Percentiles rank a stretch among this genome's conserved stretches.
These are phyloP conservation scores for Aspergillus persii DNA, from an alignment of 2,329 filamentous ascomycete genomes.

Conservation along the genomic window DNA sequence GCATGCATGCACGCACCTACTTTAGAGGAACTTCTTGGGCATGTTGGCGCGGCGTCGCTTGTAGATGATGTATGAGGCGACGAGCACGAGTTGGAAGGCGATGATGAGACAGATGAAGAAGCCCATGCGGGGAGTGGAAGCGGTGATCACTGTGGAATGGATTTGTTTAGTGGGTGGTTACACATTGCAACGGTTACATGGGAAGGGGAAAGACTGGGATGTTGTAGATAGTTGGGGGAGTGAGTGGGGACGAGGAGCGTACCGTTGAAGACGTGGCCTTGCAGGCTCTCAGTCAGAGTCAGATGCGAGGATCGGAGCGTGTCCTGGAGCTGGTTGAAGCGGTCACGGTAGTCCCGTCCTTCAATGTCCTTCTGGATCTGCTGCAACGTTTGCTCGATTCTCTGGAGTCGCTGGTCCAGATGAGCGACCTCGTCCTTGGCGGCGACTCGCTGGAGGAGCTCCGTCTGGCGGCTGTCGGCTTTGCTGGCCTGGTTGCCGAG, in stretches of 20 bases:
- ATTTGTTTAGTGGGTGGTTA: neutral
- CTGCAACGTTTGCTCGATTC: constrained; percentile 52
- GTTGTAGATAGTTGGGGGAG: neutral
- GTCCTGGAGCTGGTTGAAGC: constrained; percentile 54
- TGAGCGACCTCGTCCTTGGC: constrained; percentile 38
- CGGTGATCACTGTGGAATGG: constrained; percentile 46
- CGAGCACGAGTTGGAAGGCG: constrained; percentile 69
- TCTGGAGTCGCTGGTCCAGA: constrained; percentile 50
- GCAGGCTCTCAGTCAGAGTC: constrained; percentile 52
- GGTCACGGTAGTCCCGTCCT: constrained; percentile 56
- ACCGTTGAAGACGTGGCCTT: constrained; percentile 50
- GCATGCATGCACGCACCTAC: too few species aligned
- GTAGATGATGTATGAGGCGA: constrained; percentile 69
- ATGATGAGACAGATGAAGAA: constrained; percentile 70
- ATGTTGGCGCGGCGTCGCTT: constrained; percentile 71
- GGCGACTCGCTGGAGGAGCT: constrained; percentile 42
- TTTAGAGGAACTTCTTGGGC: constrained; percentile 88
- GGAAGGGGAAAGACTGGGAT: neutral
- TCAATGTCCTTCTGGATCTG: constrained; percentile 55
- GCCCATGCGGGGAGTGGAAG: constrained; percentile 57
- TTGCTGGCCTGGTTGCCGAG: constrained; percentile 52
- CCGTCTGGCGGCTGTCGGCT: constrained; percentile 54
- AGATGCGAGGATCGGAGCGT: constrained; percentile 54
- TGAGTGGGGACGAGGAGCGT: constrained; percentile 25
- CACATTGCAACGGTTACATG: neutral